Conservation (phyloP, 2,329 filamentous ascomycete species). For the Venturia pyrina region DNA sequence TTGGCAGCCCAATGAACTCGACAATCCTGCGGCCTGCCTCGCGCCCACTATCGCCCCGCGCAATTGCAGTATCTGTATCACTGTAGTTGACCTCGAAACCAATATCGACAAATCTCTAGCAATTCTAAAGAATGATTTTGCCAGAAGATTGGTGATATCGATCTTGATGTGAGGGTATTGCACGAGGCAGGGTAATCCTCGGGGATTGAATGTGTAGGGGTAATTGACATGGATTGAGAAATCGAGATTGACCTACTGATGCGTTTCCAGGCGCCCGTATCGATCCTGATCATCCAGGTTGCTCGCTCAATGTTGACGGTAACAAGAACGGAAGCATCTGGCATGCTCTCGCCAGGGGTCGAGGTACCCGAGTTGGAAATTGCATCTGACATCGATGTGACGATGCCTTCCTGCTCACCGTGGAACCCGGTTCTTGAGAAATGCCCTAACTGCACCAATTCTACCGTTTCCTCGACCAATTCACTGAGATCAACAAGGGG, state of each 20-base stretch:
- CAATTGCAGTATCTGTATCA: too few species aligned
- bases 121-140: too few species aligned
- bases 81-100: too few species aligned
- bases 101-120: too few species aligned
- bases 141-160: too few species aligned
- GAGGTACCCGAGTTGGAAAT: not conserved
- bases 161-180: too few species aligned
- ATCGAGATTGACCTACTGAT: not conserved
- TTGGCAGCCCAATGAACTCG: too few species aligned
- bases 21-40: too few species aligned
- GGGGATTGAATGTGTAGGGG: too few species aligned
- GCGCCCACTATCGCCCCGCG: too few species aligned
- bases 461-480: conserved; percentile 6
- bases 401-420: not conserved
- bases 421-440: not conserved
- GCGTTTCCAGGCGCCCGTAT: conserved; percentile 13
- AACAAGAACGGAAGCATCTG: conserved; percentile 9
- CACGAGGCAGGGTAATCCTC: too few species aligned
- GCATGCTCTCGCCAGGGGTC: not conserved
- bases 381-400: not conserved
- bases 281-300: conserved; percentile 2
- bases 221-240: not conserved
- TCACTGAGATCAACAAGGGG: conserved; percentile 1
- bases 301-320: conserved; percentile 11
- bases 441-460: conserved; percentile 2